phyloP scores from a whole-genome alignment of 345 rosid genomes.

The Pistacia vera region DNA sequence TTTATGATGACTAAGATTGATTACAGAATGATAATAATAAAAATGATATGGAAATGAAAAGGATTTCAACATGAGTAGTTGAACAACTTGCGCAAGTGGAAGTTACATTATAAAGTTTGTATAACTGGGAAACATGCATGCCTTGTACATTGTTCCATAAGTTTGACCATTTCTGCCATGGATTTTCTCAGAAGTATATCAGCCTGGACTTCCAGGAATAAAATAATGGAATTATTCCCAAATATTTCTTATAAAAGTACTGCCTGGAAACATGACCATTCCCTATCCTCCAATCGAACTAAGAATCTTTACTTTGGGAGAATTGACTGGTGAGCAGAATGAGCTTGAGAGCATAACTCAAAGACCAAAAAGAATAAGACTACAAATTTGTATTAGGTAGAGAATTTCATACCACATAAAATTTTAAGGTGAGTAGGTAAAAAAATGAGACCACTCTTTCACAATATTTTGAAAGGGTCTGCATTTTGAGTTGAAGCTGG shows the following conservation, averaged over 20 bases:
- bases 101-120: no score
- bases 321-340: neutral
- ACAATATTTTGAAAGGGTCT: no score
- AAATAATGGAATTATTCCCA: neutral
- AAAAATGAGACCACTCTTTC: neutral
- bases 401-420: neutral
- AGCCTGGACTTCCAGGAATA: neutral
- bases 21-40: no score
- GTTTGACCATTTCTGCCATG: conserved; percentile 3
- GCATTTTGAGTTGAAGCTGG: neutral
- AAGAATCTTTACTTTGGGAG: neutral
- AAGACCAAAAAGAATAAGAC: neutral
- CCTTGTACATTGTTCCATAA: conserved; percentile 7
- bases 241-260: no score
- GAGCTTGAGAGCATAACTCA: neutral
- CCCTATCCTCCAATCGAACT: no score
- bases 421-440: neutral
- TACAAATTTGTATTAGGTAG: neutral
- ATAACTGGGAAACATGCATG: neutral
- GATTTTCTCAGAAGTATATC: neutral
- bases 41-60: no score
- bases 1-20: no score
- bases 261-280: neutral
- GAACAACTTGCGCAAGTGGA: conserved; percentile 17
- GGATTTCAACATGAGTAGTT: neutral